These are phyloP conservation scores for Aspergillus sclerotioniger DNA, from an alignment of 495 filamentous ascomycete genomes.

Conservation along the genomic window DNA sequence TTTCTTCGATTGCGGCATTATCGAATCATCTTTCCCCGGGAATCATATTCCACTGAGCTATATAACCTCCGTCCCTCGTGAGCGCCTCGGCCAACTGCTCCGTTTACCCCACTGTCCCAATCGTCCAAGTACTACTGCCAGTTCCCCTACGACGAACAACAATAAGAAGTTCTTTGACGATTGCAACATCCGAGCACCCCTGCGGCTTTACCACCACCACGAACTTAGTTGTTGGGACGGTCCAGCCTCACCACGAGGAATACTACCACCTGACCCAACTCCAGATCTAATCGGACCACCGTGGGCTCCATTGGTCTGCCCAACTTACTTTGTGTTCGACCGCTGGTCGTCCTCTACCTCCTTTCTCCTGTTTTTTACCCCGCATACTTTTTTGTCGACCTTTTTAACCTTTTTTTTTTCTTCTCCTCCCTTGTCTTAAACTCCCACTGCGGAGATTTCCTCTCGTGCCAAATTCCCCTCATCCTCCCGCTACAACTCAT, in stretches of 20 bases:
- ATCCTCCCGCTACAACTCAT: constrained; percentile 22
- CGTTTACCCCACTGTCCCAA: background rate
- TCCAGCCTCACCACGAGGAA: background rate
- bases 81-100: background rate
- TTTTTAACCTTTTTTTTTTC: background rate
- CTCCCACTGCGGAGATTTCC: constrained; percentile 1
- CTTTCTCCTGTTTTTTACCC: constrained; percentile 18
- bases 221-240: background rate
- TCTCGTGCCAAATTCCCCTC: constrained; percentile 12
- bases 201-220: background rate
- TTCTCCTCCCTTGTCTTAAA: background rate
- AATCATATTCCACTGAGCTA: constrained; percentile 2
- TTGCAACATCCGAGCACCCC: background rate
- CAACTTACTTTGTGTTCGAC: background rate
- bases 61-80: background rate
- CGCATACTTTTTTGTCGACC: constrained; percentile 17
- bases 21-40: constrained; percentile 13
- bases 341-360: constrained; percentile 2
- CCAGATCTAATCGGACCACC: constrained; percentile 15
- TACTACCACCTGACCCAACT: constrained; percentile 19
- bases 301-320: constrained; percentile 13
- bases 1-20: constrained; percentile 25
- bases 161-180: background rate
- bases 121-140: background rate
- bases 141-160: background rate